Conservation (phyloP, 2,329 filamentous ascomycete species). For the Hymenoscyphus repandus region DNA sequence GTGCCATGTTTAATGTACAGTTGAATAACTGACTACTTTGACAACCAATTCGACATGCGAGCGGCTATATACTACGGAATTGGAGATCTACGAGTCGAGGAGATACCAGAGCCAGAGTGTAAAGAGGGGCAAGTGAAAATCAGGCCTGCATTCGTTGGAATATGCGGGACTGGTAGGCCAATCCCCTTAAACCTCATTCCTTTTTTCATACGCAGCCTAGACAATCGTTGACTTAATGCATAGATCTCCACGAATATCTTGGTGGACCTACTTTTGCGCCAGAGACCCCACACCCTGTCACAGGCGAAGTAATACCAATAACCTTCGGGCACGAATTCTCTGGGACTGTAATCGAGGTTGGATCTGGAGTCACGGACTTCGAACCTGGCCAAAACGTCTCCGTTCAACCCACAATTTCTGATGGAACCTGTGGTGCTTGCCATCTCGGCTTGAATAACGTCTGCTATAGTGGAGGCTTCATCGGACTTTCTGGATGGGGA, state of each 20-base stretch:
- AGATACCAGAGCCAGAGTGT: slow-evolving; percentile 42
- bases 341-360: slow-evolving; percentile 55
- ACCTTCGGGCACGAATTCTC: slow-evolving; percentile 62
- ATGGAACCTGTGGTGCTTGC: slow-evolving; percentile 52
- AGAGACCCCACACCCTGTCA: slow-evolving; percentile 49
- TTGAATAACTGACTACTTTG: not conserved
- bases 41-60: slow-evolving; percentile 38
- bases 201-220: too few species aligned
- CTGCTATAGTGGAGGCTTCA: slow-evolving; percentile 51
- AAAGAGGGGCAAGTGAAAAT: slow-evolving; percentile 46
- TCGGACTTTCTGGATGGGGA: slow-evolving; percentile 40
- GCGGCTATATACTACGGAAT: slow-evolving; percentile 51
- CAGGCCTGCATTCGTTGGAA: slow-evolving; percentile 44
- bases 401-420: slow-evolving; percentile 55
- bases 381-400: slow-evolving; percentile 51
- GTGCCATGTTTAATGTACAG: not conserved
- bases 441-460: slow-evolving; percentile 48
- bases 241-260: slow-evolving; percentile 49
- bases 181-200: not conserved
- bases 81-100: slow-evolving; percentile 49
- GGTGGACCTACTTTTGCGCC: slow-evolving; percentile 45
- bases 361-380: slow-evolving; percentile 41
- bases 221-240: not conserved
- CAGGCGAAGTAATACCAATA: slow-evolving; percentile 50
- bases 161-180: slow-evolving; percentile 41